Conservation (phyloP, 441 rosid species). For the Mallotus japonicus region DNA sequence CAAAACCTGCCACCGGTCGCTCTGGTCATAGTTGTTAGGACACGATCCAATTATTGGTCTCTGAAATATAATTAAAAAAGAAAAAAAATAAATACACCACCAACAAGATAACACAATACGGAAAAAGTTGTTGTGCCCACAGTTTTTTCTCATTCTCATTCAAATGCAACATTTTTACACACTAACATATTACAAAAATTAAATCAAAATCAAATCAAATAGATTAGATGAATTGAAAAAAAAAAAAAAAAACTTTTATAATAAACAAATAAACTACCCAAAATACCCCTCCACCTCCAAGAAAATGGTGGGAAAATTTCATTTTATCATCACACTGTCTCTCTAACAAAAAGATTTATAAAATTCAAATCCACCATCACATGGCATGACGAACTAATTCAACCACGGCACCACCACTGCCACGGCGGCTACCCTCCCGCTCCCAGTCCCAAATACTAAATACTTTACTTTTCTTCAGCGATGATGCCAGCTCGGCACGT, state of each 20-base stretch:
- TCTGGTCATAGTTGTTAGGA: neutral
- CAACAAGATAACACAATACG: too few species aligned
- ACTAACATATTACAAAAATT: too few species aligned
- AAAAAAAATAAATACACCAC: too few species aligned
- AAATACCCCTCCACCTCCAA: constrained; percentile 27
- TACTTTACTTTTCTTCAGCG: neutral
- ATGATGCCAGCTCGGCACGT: neutral
- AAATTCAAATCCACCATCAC: neutral
- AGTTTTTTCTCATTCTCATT: too few species aligned
- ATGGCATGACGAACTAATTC: neutral
- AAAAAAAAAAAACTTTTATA: too few species aligned
- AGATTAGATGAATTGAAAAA: too few species aligned
- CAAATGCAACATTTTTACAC: too few species aligned
- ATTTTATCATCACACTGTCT: neutral
- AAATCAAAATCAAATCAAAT: too few species aligned
- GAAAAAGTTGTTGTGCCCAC: too few species aligned
- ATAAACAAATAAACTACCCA: constrained; percentile 12
- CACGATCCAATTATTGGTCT: too few species aligned
- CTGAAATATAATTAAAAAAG: too few species aligned
- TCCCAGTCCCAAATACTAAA: neutral
- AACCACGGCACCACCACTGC: neutral
- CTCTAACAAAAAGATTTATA: neutral
- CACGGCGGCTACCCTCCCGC: neutral
- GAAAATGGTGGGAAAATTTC: constrained; percentile 27
- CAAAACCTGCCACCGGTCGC: neutral